Conservation (phyloP, 1,139 yeast species). For the Scheffersomyces titani region DNA sequence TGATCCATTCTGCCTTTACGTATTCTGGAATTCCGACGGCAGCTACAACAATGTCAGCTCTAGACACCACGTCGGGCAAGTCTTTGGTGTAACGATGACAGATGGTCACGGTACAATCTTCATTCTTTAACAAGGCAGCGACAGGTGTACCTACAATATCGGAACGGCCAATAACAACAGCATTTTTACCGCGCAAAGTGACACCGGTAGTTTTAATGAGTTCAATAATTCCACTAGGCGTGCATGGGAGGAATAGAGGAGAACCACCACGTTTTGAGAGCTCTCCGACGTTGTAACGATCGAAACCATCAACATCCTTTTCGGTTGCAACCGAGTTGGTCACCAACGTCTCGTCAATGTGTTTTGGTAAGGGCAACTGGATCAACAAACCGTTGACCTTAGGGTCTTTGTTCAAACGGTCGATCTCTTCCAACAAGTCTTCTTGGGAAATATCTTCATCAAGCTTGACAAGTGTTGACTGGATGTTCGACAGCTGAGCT, state of each 20-base stretch:
- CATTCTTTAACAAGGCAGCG: slow-evolving; percentile 67
- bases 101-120: slow-evolving; percentile 75
- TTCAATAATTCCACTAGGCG: slow-evolving; percentile 76
- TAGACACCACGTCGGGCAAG: slow-evolving; percentile 51
- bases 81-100: slow-evolving; percentile 63
- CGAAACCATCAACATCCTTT: slow-evolving; percentile 82
- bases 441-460: slow-evolving; percentile 58
- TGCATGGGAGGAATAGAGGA: slow-evolving; percentile 74
- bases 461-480: slow-evolving; percentile 57
- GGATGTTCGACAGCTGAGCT: slow-evolving; percentile 66
- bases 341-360: slow-evolving; percentile 64
- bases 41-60: slow-evolving; percentile 74
- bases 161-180: slow-evolving; percentile 79
- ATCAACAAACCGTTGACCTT: slow-evolving; percentile 69
- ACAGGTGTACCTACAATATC: slow-evolving; percentile 85
- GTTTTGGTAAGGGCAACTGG: slow-evolving; percentile 74
- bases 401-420: slow-evolving; percentile 59
- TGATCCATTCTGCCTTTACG: slow-evolving; percentile 72
- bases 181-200: slow-evolving; percentile 62
- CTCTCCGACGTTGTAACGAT: slow-evolving; percentile 74
- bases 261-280: slow-evolving; percentile 71
- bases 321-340: slow-evolving; percentile 68
- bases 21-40: slow-evolving; percentile 76
- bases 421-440: slow-evolving; percentile 56
- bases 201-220: slow-evolving; percentile 65